Base-by-base conservation (phyloP, 2,329 filamentous ascomycete genomes). In the Simplicillium sp. region DNA sequence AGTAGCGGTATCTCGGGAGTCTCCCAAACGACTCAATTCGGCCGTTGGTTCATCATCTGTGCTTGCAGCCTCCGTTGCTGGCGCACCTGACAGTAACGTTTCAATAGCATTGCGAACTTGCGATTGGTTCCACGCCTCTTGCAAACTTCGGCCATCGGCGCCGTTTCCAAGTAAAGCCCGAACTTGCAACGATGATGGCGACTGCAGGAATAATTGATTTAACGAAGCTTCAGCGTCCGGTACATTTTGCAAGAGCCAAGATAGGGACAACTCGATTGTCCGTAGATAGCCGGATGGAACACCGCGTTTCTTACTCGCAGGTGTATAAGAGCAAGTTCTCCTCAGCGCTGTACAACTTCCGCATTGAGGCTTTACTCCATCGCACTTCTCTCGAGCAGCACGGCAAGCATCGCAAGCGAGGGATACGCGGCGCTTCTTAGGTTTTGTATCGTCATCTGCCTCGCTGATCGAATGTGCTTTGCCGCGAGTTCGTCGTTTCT, bases 211-310 rank as follows among this genome's bases (percentile, higher is more conserved):
- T 25, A 80, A 60, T 7, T 60, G 60, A 37, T 74, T 69, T 17
- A 85, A 66, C 12, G 70, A 67, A 39, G 68, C 65, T 56, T 85
- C 80, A 37, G 68, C 71, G 9, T 71, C 75, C 12, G 75, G 68
- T 5, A 33, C 12, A 33, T 33, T 33, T 44, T 77, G 71, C 45
- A 86, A 81, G 1, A 84, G 62, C 67, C 79, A 79, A 11, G 79
- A 80, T 41, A 84, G 67, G 9, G 80, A 73, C 34, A 84, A 59
- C 57, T 89, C 84, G 14, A 89, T 66, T 0, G 82, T 82, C 29
- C 83, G 74, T 41, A 89, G 81, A 53, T 88, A 87, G 13, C 85
- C 84, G n/a, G 84, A 84, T 50, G 84, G 84, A 11, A 89, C 77
- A 4, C 85, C 84, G 47, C 84, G 71, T 57, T 87, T 87, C 60